These are phyloP conservation scores for Handroanthus guayacan DNA, from an alignment of 257 asterid genomes.

Conservation along the genomic window DNA sequence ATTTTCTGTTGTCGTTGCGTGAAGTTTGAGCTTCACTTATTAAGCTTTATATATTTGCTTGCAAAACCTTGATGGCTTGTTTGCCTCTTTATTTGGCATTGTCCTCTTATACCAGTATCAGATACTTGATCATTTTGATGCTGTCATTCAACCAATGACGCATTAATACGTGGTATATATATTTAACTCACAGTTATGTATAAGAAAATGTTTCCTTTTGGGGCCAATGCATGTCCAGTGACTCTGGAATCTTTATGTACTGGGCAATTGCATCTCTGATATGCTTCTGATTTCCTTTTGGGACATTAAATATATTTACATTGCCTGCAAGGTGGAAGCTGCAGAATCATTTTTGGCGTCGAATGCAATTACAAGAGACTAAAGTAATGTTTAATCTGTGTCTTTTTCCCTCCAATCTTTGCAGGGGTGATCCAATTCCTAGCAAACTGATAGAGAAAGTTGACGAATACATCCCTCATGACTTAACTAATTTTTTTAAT, in stretches of 20 bases:
- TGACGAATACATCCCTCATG: slow-evolving; percentile 74
- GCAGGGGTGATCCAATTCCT: slow-evolving; percentile 97
- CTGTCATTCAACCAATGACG: slow-evolving; percentile 1
- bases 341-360: background rate
- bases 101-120: background rate
- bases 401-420: slow-evolving; percentile 39
- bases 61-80: slow-evolving; percentile 13
- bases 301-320: slow-evolving; percentile 11
- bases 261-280: background rate
- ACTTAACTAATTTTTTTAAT: slow-evolving; percentile 54
- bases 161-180: background rate
- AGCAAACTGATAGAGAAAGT: slow-evolving; percentile 75
- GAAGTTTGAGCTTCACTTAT: slow-evolving; percentile 15
- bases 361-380: background rate
- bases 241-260: background rate
- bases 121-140: background rate
- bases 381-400: slow-evolving; percentile 23
- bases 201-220: background rate
- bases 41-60: background rate
- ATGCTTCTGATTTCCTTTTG: slow-evolving; percentile 15
- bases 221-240: background rate
- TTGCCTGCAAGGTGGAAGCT: slow-evolving; percentile 17
- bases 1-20: slow-evolving; percentile 21
- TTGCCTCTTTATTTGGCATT: slow-evolving; percentile 11
- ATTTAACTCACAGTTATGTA: background rate